phyloP scores from a whole-genome alignment of 2,329 filamentous ascomycete genomes.

The Pleurostoma richardsiae region DNA sequence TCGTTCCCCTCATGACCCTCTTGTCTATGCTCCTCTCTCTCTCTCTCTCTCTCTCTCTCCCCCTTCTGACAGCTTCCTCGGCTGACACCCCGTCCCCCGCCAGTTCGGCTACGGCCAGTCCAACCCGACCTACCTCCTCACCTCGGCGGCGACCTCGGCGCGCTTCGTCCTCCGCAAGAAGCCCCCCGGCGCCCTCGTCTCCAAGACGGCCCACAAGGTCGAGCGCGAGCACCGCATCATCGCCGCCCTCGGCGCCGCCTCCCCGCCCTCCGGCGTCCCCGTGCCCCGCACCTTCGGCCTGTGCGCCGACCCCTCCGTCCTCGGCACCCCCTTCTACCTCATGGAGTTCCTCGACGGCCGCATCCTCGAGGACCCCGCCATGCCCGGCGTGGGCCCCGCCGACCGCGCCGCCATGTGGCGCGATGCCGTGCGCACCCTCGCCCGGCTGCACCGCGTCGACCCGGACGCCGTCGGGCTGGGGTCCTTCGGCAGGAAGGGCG shows the following conservation, averaged over 20 bases:
- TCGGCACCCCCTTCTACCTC: conserved; percentile 93
- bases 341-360: conserved; percentile 95
- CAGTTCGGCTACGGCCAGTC: conserved; percentile 97
- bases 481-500: conserved; percentile 65
- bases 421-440: conserved; percentile 76
- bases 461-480: conserved; percentile 62
- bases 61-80: conserved; percentile 2
- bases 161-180: conserved; percentile 95
- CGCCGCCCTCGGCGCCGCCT: conserved; percentile 60
- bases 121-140: conserved; percentile 94
- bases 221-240: conserved; percentile 94
- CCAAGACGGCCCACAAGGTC: conserved; percentile 91
- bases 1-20: no score
- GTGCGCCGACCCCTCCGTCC: conserved; percentile 73
- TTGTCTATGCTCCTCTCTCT: neutral
- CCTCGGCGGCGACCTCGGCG: conserved; percentile 54
- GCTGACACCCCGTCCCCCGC: neutral
- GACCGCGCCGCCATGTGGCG: conserved; percentile 81
- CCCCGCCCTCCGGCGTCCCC: conserved; percentile 63
- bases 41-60: neutral
- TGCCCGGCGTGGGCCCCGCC: conserved; percentile 64
- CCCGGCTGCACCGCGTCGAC: conserved; percentile 75
- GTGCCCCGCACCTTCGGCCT: conserved; percentile 80
- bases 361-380: conserved; percentile 83
- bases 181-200: conserved; percentile 88